These are phyloP conservation scores for Talaromyces sp. DNA, from an alignment of 2,329 filamentous ascomycete genomes.

Conservation along the genomic window DNA sequence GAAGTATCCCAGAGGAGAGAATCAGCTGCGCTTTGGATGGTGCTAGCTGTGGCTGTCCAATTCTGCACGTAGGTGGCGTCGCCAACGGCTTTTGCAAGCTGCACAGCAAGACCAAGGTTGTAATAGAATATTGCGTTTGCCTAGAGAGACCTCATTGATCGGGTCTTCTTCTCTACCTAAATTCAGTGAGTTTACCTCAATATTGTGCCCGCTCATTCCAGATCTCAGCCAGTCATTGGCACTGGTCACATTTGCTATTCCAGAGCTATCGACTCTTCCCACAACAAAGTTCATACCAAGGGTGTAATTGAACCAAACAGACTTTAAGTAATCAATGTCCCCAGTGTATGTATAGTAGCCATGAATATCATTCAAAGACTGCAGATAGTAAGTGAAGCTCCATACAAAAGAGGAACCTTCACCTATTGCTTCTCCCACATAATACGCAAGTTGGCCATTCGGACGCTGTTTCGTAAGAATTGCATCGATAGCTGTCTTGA, in stretches of 20 bases:
- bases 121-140: conserved; percentile 5
- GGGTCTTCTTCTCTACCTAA: background rate
- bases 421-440: conserved; percentile 26
- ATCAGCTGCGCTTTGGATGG: conserved; percentile 22
- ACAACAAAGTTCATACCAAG: conserved; percentile 38
- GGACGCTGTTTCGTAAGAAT: conserved; percentile 41
- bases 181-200: background rate
- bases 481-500: conserved; percentile 46
- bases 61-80: background rate
- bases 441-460: conserved; percentile 46
- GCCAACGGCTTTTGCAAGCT: background rate
- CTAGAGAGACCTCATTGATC: background rate
- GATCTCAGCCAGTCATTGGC: conserved; percentile 44
- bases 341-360: conserved; percentile 42
- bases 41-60: conserved; percentile 17
- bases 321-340: conserved; percentile 33
- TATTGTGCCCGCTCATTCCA: conserved; percentile 45
- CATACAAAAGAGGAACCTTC: conserved; percentile 19
- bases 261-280: conserved; percentile 35
- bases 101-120: background rate
- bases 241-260: conserved; percentile 41
- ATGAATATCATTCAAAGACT: conserved; percentile 41
- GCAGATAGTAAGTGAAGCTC: conserved; percentile 52
- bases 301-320: conserved; percentile 41
- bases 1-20: conserved; percentile 20